Conservation (phyloP, 148 eudicot genomes). For the Vaccinium corymbosum region DNA sequence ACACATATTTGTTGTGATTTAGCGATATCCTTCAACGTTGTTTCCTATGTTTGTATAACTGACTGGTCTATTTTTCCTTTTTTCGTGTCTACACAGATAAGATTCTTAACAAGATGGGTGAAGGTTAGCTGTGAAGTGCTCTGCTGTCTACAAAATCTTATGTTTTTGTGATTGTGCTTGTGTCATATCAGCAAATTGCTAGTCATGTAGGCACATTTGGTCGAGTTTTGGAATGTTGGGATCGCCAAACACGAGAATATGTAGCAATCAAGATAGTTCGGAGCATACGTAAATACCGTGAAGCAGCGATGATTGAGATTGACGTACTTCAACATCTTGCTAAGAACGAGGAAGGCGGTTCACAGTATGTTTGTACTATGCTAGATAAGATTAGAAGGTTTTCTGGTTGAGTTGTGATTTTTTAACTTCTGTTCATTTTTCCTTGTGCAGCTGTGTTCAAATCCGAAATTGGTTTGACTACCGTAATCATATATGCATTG, state of each 20-base stretch:
- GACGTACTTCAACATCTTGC: conserved; percentile 70
- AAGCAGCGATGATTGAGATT: conserved; percentile 85
- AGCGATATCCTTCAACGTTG: not conserved
- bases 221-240: conserved; percentile 87
- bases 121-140: conserved; percentile 77
- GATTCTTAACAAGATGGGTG: conserved; percentile 87
- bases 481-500: conserved; percentile 90
- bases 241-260: conserved; percentile 56
- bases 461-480: conserved; percentile 85
- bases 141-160: conserved; percentile 54
- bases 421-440: not conserved
- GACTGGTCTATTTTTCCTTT: conserved; percentile 16
- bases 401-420: not conserved
- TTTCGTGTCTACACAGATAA: conserved; percentile 47
- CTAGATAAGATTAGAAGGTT: not conserved
- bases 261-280: conserved; percentile 89
- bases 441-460: conserved; percentile 76
- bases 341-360: conserved; percentile 51
- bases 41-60: not conserved
- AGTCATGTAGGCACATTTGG: conserved; percentile 92
- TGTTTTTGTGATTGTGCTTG: conserved; percentile 49
- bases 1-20: not conserved
- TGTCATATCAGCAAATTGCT: conserved; percentile 59
- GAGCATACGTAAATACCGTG: conserved; percentile 75
- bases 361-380: conserved; percentile 47